These are phyloP conservation scores for Backusella macrospora DNA, from an alignment of 192 early-diverging fungal species.

Conservation along the genomic window DNA sequence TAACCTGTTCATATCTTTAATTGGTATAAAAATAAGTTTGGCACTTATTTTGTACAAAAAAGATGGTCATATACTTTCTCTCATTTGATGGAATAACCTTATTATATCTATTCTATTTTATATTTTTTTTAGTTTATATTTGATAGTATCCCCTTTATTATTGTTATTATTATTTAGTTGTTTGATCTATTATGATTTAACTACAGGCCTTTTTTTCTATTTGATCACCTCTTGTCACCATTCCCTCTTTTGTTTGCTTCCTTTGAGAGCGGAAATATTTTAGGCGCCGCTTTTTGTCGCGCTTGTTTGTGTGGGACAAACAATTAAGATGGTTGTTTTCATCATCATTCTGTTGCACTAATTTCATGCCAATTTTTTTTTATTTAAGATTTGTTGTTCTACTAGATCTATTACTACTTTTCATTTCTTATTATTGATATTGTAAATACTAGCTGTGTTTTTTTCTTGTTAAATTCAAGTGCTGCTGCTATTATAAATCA, in stretches of 20 bases:
- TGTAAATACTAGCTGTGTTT: neutral
- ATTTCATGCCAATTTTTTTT: neutral
- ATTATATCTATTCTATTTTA: neutral
- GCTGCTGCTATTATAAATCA: too few species aligned
- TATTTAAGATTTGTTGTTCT: neutral
- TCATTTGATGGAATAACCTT: neutral
- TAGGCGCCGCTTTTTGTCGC: neutral
- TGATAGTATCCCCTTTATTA: neutral
- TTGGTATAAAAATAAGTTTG: slow-evolving; percentile 9
- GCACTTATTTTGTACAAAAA: slow-evolving; percentile 2
- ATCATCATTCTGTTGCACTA: neutral
- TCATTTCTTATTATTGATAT: neutral
- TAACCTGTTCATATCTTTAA: slow-evolving; percentile 10
- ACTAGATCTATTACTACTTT: neutral
- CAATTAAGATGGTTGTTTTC: slow-evolving; percentile 11
- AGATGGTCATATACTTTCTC: neutral
- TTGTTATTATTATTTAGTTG: neutral
- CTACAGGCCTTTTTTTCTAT: too few species aligned
- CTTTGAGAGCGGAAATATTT: neutral
- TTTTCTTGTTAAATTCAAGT: neutral
- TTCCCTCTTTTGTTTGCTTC: neutral
- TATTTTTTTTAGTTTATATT: neutral
- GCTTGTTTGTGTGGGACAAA: neutral
- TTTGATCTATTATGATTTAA: neutral
- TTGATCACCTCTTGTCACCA: too few species aligned